These are phyloP conservation scores for Podila epigama DNA, from an alignment of 192 early-diverging fungal species.

Conservation along the genomic window DNA sequence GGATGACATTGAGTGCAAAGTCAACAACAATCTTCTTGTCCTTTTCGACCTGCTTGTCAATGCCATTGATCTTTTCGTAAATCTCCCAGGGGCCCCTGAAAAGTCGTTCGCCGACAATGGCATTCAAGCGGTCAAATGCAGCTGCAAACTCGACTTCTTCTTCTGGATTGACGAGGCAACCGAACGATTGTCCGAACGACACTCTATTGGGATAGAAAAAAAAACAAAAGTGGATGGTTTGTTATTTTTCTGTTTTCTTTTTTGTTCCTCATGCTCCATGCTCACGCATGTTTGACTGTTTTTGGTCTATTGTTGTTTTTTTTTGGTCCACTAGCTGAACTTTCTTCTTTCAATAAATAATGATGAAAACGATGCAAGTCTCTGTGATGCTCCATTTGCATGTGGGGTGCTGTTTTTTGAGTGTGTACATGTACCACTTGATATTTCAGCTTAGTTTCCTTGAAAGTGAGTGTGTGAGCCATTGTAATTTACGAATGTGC, in stretches of 20 bases:
- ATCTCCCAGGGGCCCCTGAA: conserved; percentile 26
- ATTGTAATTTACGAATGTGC: no score
- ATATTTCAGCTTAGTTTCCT: no score
- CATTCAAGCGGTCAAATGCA: conserved; percentile 60
- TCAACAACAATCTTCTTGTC: conserved; percentile 35
- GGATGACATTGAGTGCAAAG: conserved; percentile 38
- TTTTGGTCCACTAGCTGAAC: no score
- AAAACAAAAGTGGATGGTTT: not conserved
- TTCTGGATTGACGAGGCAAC: conserved; percentile 30
- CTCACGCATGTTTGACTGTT: no score
- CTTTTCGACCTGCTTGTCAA: conserved; percentile 5
- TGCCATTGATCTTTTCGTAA: conserved; percentile 25
- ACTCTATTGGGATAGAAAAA: not conserved
- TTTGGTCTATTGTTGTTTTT: no score
- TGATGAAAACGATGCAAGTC: no score
- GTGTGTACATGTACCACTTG: no score
- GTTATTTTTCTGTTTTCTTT: no score
- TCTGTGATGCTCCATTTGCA: no score
- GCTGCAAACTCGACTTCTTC: conserved; percentile 52
- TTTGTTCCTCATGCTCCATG: not conserved
- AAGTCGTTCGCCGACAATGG: conserved; percentile 17
- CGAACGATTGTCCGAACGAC: conserved; percentile 31
- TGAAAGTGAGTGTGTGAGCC: no score
- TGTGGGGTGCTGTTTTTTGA: no score
- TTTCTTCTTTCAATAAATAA: no score